Percentiles rank a stretch among this genome's conserved stretches.
These are phyloP conservation scores for Hippophae rhamnoides DNA, from an alignment of 306 rosid genomes.

Conservation along the genomic window DNA sequence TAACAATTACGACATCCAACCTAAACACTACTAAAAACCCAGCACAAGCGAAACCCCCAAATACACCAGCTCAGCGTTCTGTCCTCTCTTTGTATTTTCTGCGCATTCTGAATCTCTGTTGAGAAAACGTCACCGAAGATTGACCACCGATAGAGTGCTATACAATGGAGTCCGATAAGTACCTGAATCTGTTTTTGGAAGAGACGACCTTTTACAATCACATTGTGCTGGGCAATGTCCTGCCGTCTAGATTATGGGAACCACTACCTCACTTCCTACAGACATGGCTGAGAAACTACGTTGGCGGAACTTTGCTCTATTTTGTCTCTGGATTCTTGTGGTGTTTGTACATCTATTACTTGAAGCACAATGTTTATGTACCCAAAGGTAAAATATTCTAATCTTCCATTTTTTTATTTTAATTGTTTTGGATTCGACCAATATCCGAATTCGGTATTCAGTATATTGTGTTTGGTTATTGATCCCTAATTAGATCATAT, in stretches of 20 bases:
- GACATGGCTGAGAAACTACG: conserved; percentile 79
- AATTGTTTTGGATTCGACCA: neutral
- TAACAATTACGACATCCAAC: too few species aligned
- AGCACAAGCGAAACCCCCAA: too few species aligned
- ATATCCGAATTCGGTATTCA: too few species aligned
- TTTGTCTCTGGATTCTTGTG: conserved; percentile 58
- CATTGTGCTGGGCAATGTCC: conserved; percentile 42
- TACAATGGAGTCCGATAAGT: conserved; percentile 12
- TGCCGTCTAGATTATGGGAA: conserved; percentile 38
- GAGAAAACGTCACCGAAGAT: too few species aligned
- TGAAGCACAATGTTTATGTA: conserved; percentile 57
- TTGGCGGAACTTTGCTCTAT: conserved; percentile 59
- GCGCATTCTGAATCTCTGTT: too few species aligned
- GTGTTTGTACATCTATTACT: conserved; percentile 66
- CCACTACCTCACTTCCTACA: conserved; percentile 67
- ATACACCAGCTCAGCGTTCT: too few species aligned
- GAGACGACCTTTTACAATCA: conserved; percentile 61
- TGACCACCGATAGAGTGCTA: too few species aligned
- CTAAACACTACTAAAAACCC: too few species aligned
- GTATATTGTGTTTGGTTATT: too few species aligned
- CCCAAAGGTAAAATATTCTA: conserved; percentile 46
- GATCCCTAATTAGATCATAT: too few species aligned
- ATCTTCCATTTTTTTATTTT: neutral
- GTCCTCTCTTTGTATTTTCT: too few species aligned
- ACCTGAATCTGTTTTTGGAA: conserved; percentile 38